phyloP scores from a whole-genome alignment of 371 early-diverging fungal genomes.

The Syncephalastrum racemosum region DNA sequence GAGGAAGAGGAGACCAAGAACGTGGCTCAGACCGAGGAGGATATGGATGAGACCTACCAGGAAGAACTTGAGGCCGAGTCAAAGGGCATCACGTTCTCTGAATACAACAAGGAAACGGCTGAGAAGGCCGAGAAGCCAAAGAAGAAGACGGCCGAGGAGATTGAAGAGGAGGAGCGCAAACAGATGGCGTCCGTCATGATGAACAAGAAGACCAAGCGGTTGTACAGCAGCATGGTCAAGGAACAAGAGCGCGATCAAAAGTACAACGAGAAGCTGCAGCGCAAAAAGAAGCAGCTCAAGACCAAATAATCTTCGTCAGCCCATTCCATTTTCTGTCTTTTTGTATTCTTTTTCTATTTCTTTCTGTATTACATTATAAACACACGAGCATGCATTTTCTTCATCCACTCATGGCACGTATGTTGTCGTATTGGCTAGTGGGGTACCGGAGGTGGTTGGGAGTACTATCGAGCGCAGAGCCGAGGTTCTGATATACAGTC shows the following conservation, averaged over 20 bases:
- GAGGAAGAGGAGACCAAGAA: constrained; percentile 47
- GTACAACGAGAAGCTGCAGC: constrained; percentile 53
- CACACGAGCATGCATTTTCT: too few relatives aligned
- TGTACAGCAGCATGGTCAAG: constrained; percentile 71
- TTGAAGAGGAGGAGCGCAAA: constrained; percentile 82
- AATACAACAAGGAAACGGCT: constrained; percentile 58
- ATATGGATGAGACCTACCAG: constrained; percentile 53
- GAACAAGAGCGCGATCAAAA: constrained; percentile 63
- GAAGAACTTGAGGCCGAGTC: constrained; percentile 77
- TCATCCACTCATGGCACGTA: constrained; percentile 18
- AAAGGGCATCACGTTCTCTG: constrained; percentile 71
- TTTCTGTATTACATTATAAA: constrained; percentile 7
- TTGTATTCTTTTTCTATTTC: constrained; percentile 6
- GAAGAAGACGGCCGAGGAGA: constrained; percentile 63
- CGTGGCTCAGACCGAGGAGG: constrained; percentile 45
- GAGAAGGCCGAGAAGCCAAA: constrained; percentile 50
- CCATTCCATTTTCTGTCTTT: constrained; percentile 5
- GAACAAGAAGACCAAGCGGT: constrained; percentile 86
- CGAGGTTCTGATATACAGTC: constrained; percentile 35
- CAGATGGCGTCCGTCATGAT: constrained; percentile 92
- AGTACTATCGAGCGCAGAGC: constrained; percentile 35
- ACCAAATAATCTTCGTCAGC: neutral
- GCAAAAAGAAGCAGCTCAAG: constrained; percentile 44
- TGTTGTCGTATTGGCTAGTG: constrained; percentile 54
- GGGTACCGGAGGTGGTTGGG: constrained; percentile 52